A percentile compares a stretch with the other conserved stretches of the same genome.
Evolutionary conservation across 2,329 filamentous ascomycete species (phyloP).

Genomic region (Dryadomyces quercus-mongolicae): DNA sequence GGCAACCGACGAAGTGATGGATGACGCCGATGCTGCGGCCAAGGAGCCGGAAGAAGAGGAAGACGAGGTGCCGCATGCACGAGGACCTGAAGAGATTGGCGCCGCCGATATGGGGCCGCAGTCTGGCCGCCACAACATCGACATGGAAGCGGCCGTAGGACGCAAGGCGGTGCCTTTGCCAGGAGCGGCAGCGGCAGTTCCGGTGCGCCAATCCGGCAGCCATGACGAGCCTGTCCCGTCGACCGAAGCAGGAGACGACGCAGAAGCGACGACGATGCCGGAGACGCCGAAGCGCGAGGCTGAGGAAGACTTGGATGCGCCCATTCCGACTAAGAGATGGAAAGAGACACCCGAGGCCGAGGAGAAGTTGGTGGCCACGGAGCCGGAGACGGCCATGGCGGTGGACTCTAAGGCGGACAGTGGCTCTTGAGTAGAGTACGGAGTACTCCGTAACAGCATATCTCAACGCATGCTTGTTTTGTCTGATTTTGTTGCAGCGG

Average conservation of each 20-base stretch:
- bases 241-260: not conserved
- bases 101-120: conserved; percentile 79
- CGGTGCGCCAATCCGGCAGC: conserved; percentile 7
- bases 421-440: not conserved
- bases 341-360: conserved; percentile 21
- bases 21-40: conserved; percentile 10
- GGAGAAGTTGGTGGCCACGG: not conserved
- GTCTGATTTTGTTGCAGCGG: not conserved
- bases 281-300: conserved; percentile 40
- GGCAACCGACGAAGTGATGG: conserved; percentile 1
- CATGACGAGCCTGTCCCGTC: conserved; percentile 9
- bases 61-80: conserved; percentile 63
- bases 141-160: conserved; percentile 50
- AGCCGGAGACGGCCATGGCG: not conserved
- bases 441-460: too few relatives aligned
- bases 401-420: not conserved
- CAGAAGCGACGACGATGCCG: not conserved
- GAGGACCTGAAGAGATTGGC: conserved; percentile 75
- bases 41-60: conserved; percentile 20
- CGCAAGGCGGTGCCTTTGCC: conserved; percentile 24
- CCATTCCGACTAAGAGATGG: conserved; percentile 31
- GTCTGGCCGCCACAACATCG: conserved; percentile 32
- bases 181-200: not conserved
- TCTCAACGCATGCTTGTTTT: too few relatives aligned
- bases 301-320: conserved; percentile 26